Evolutionary conservation across 2,329 filamentous ascomycete species (phyloP).

Genomic region (Calonectria pteridis): DNA sequence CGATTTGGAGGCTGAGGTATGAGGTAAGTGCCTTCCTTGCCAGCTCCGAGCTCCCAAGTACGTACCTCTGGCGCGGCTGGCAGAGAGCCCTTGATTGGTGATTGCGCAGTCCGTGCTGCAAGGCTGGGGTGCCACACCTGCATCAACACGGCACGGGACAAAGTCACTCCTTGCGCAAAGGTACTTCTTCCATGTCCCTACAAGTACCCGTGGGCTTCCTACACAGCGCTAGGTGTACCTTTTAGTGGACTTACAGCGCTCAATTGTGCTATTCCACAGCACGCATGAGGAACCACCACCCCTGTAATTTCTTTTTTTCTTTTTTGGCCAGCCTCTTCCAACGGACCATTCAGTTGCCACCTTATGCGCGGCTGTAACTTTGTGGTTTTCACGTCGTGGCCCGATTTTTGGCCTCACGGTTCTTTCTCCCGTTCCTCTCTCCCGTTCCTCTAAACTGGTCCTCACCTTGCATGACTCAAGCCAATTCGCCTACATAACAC

Average conservation of each 20-base stretch:
- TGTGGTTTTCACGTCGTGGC: conserved; percentile 22
- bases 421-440: neutral
- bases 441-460: neutral
- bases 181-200: neutral
- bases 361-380: neutral
- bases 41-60: conserved; percentile 6
- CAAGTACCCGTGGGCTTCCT: neutral
- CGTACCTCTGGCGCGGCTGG: conserved; percentile 7
- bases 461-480: neutral
- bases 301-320: neutral
- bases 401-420: conserved; percentile 15
- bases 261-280: neutral
- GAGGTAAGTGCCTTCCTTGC: conserved; percentile 15
- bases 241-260: neutral
- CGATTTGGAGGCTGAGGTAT: conserved; percentile 2
- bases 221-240: neutral
- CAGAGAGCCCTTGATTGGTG: neutral
- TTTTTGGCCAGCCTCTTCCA: neutral
- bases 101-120: neutral
- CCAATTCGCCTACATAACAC: conserved; percentile 9
- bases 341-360: conserved; percentile 11
- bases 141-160: neutral
- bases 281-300: neutral
- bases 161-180: neutral
- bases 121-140: conserved; percentile 11